Percentiles rank a stretch among this genome's conserved stretches.
phyloP scores from a whole-genome alignment of 2,329 filamentous ascomycete species.

The Aureobasidium uvarum region DNA sequence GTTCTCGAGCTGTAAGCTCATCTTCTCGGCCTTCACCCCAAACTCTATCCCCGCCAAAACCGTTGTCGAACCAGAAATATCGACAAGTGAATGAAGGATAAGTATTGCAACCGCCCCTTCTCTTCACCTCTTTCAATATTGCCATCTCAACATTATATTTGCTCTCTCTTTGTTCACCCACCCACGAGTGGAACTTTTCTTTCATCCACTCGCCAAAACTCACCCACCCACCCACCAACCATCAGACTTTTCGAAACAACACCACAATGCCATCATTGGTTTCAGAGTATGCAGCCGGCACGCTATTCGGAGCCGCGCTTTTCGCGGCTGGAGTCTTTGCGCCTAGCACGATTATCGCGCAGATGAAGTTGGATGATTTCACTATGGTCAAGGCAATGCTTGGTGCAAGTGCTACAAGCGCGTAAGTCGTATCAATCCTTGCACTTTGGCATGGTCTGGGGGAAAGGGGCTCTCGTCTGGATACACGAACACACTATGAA shows the following conservation, averaged over 20 bases:
- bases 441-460: not conserved
- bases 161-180: not conserved
- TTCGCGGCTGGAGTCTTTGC: conserved; percentile 59
- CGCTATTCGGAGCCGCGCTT: conserved; percentile 61
- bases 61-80: conserved; percentile 18
- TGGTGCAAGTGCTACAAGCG: conserved; percentile 60
- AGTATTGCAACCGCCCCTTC: not conserved
- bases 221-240: not conserved
- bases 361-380: conserved; percentile 61
- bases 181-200: conserved; percentile 1
- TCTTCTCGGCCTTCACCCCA: conserved; percentile 11
- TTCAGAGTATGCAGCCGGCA: conserved; percentile 42
- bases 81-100: not conserved
- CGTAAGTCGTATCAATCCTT: conserved; percentile 47
- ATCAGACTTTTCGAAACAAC: not conserved
- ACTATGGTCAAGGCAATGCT: conserved; percentile 67
- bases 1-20: not conserved
- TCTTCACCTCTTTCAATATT: not conserved
- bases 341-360: conserved; percentile 59
- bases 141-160: not conserved
- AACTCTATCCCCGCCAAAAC: conserved; percentile 17
- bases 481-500: not conserved
- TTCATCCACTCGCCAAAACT: not conserved
- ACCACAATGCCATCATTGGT: conserved; percentile 16
- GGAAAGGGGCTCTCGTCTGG: not conserved